Base-by-base conservation (phyloP, 192 early-diverging fungal genomes). In the Entrophospora sp. region DNA sequence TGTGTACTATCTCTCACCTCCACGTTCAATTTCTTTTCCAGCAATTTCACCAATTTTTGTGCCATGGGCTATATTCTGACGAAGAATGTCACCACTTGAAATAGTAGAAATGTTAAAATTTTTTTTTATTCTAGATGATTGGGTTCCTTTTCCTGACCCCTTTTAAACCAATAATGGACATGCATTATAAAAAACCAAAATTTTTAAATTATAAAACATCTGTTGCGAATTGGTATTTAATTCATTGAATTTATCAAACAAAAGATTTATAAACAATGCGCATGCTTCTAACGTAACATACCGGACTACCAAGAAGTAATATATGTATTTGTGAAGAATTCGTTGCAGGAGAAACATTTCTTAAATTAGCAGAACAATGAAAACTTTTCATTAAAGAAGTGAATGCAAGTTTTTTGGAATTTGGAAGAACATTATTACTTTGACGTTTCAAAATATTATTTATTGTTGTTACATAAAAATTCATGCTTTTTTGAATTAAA, bases 81-180 rank as follows among this genome's bases (percentile, higher is more conserved):
- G 85, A 44, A 97, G 77, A 5, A 94, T 69, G 66, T 97, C 91
- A 31, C 92, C 92, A 70, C 84, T 91, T 18, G 91, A 93, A 25
- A 97, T 77, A 24, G 83, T 68, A 27, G 77, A 20, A 12, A 87
- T 77, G 37, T 75, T 80, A 76, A 87, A 94, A 70, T 83, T 75
- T 51, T 81, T 64, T 37, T 81, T 69, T 22, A 95, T 79, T 49
- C 88, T 83, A 64, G 74, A 78, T 14, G 92, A 89, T 73, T 94
- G 92, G 18, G 95, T 97, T 30, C 93, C 95, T 75, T 95, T 91
- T 14, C 90, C 91, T 10, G 88, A 78, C 12, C 91, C 91, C 82
- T 85, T 48, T 48, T 48, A 7, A 48, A 48, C 18, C 9, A 18
- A 18, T 7, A 18, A 5, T 48, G 5, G 20, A 18, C 10, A 48